Evolutionary conservation across 768 basidiomycete species (phyloP), one percentile per base, ranked within the genome.

Genomic region (Cystobasidiopsis lactophilus): DNA sequence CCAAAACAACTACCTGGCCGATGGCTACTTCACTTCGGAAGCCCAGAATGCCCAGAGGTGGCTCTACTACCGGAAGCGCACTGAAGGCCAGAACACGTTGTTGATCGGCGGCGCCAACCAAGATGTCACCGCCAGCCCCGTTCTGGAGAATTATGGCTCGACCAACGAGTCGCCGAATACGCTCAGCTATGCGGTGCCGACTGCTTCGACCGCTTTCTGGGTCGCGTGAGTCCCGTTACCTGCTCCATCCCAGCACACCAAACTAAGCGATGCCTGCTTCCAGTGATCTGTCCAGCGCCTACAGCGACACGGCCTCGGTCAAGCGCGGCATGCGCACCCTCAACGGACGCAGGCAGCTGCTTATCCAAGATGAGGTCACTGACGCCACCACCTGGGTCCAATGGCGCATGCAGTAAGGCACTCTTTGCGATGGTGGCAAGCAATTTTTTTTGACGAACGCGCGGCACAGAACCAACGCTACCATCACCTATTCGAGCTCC

Each of bases 71-170:
- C 75, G 89, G 64, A 96, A 89, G 73, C 77, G 79, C 69, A 93
- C 91, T 3, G 85, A 91, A 68, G 93, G 93, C 2, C 93, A 98
- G 71, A 98, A 96, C 71, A 88, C 86, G 4, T 72, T 98, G 57
- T 62, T 89, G 50, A 73, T 95, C 58, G 74, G 74, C 59, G 69
- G 71, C 56, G 64, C 68, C 30, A 95, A 96, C 69, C 93, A 98
- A 69, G 73, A 78, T 55, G 83, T 93, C 43, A 52, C 46, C 16
- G 65, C 69, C 18, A 76, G 75, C 19, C 70, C 74, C 3, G 81
- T 85, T 0, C 75, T 69, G 9, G 63, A 71, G 35, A 16, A 7
- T 35, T 76, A 73, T 58, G 74, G 71, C n/a, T 75, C 80, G 3
- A 68, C 71, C 1, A 70, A 70, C 39, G 71, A 70, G 3, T 61